Conservation (phyloP, 2,329 filamentous ascomycete genomes). For the Ophiocordyceps camponoti-saundersi region DNA sequence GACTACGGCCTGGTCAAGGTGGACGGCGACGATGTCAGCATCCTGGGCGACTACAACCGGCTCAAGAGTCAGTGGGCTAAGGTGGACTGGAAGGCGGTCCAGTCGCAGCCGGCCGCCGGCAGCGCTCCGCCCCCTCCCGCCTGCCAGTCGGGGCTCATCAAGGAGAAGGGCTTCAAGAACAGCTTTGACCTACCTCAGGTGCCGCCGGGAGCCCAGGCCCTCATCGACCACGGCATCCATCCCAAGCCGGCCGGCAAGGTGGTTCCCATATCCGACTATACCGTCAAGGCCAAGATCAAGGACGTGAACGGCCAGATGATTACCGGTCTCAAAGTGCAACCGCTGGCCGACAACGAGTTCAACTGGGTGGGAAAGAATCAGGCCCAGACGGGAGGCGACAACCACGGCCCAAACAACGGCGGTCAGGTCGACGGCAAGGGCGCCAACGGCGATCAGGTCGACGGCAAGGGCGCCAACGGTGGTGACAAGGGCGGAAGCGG, state of each 20-base stretch:
- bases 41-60: slow-evolving; percentile 52
- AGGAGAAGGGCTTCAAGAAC: slow-evolving; percentile 47
- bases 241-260: slow-evolving; percentile 49
- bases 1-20: slow-evolving; percentile 49
- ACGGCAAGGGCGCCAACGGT: too few relatives aligned
- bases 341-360: slow-evolving; percentile 23
- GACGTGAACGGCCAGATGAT: slow-evolving; percentile 23
- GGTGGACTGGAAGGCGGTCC: slow-evolving; percentile 52
- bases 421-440: slow-evolving; percentile 1
- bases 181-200: slow-evolving; percentile 62
- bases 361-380: slow-evolving; percentile 29
- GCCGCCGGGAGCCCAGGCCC: slow-evolving; percentile 48
- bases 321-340: slow-evolving; percentile 28
- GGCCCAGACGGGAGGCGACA: slow-evolving; percentile 14
- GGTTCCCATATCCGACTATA: slow-evolving; percentile 48
- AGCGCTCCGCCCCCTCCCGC: slow-evolving; percentile 34
- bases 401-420: not conserved
- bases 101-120: slow-evolving; percentile 40
- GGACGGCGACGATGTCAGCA: slow-evolving; percentile 36
- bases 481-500: slow-evolving; percentile 10
- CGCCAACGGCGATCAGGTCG: slow-evolving; percentile 1
- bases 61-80: slow-evolving; percentile 60
- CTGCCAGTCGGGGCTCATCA: slow-evolving; percentile 54
- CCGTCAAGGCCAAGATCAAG: slow-evolving; percentile 28
- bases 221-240: slow-evolving; percentile 63